phyloP scores from a whole-genome alignment of 2,329 filamentous ascomycete species.

The Dactylonectria estremocensis region DNA sequence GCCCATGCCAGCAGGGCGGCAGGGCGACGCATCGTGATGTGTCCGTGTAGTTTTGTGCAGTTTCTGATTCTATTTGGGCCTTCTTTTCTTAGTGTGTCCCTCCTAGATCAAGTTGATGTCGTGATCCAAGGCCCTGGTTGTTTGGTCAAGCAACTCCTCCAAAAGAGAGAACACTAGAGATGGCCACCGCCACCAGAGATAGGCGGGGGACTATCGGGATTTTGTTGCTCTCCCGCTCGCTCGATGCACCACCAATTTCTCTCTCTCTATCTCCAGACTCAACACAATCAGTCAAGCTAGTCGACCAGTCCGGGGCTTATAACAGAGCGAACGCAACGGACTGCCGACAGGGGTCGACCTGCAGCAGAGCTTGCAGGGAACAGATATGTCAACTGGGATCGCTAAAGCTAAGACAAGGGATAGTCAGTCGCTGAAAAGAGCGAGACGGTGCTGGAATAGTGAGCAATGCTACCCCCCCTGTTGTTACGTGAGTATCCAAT shows the following conservation, averaged over 20 bases:
- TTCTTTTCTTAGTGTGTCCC: background rate
- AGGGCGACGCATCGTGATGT: slow-evolving; percentile 37
- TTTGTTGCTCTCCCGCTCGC: slow-evolving; percentile 35
- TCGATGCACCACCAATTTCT: slow-evolving; percentile 15
- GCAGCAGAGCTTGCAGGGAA: background rate
- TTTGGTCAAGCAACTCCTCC: background rate
- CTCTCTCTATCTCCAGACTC: background rate
- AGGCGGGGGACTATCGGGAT: slow-evolving; percentile 31
- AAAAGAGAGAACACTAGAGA: slow-evolving; percentile 13
- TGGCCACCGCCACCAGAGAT: background rate
- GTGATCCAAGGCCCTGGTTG: background rate
- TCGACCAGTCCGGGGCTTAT: background rate
- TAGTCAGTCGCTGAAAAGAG: background rate
- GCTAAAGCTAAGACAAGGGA: background rate
- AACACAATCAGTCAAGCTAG: slow-evolving; percentile 1
- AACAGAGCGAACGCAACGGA: background rate
- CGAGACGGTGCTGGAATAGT: slow-evolving; percentile 17
- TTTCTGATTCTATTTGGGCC: background rate
- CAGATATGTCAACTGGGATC: background rate
- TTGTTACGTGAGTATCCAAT: slow-evolving; percentile 33
- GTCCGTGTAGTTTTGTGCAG: background rate
- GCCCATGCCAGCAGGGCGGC: slow-evolving; percentile 44
- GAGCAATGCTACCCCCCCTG: slow-evolving; percentile 18
- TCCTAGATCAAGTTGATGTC: background rate
- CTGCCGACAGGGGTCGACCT: background rate